Percentiles rank a stretch among this genome's conserved stretches.
These are phyloP conservation scores for Kalanchoe fedtschenkoi DNA, from an alignment of 164 flowering plant species.

Conservation along the genomic window DNA sequence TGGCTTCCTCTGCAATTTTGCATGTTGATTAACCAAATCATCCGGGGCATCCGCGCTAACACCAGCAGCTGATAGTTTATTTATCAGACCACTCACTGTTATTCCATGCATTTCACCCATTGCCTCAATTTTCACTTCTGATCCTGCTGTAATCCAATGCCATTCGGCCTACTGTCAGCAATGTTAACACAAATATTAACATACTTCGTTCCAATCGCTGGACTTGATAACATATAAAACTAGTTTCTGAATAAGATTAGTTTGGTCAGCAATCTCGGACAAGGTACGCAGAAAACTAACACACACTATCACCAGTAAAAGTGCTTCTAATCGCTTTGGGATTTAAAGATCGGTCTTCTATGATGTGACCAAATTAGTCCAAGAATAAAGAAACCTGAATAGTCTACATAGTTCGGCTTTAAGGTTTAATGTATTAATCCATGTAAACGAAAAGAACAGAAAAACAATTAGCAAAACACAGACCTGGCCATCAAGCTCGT, in stretches of 20 bases:
- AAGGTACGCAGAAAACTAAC: too few species aligned
- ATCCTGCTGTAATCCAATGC: too few species aligned
- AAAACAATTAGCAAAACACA: background rate
- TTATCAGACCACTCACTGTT: slow-evolving; percentile 34
- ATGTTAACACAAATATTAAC: background rate
- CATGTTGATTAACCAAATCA: slow-evolving; percentile 50
- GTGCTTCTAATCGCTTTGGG: too few species aligned
- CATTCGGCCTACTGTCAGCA: background rate
- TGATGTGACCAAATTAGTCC: too few species aligned
- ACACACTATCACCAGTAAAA: too few species aligned
- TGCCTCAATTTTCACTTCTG: slow-evolving; percentile 3
- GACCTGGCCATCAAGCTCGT: background rate
- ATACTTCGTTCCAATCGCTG: background rate
- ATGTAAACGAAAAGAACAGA: too few species aligned
- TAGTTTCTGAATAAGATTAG: too few species aligned
- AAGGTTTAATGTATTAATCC: background rate
- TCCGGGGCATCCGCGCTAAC: slow-evolving; percentile 58
- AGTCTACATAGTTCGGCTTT: background rate
- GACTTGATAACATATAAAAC: background rate
- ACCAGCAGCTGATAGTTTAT: slow-evolving; percentile 75
- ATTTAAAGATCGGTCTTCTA: too few species aligned
- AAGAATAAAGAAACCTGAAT: too few species aligned
- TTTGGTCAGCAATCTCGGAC: too few species aligned
- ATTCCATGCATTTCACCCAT: slow-evolving; percentile 34
- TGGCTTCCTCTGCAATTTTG: slow-evolving; percentile 68